phyloP scores from a whole-genome alignment of 179 eudicot species.

The Silene vulgaris region DNA sequence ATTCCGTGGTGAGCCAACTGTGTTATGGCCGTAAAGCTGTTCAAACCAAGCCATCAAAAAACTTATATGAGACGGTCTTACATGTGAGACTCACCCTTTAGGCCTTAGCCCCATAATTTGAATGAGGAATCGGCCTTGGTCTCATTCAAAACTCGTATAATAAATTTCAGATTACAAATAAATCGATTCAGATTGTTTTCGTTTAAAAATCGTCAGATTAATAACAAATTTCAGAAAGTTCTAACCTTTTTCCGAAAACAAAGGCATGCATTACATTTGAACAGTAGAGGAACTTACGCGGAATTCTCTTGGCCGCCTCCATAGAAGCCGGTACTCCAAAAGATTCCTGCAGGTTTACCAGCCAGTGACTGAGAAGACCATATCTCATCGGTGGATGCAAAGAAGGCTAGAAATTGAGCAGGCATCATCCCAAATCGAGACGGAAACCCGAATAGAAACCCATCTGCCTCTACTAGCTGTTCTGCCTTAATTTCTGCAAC shows the following conservation, averaged over 20 bases:
- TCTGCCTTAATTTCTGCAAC: slow-evolving; percentile 47
- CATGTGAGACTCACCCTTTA: too few species aligned
- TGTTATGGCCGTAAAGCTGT: slow-evolving; percentile 53
- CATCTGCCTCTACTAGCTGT: slow-evolving; percentile 57
- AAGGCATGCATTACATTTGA: too few species aligned
- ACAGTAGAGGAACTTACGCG: slow-evolving; percentile 37
- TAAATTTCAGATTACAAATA: too few species aligned
- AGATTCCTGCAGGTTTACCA: slow-evolving; percentile 65
- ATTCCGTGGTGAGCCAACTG: slow-evolving; percentile 73
- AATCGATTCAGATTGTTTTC: too few species aligned
- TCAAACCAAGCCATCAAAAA: not conserved
- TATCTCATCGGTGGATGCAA: slow-evolving; percentile 42
- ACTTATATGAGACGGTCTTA: too few species aligned
- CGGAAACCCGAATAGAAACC: slow-evolving; percentile 61
- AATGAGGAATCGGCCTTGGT: too few species aligned
- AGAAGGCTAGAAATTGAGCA: slow-evolving; percentile 54
- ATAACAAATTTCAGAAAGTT: too few species aligned
- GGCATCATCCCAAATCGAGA: slow-evolving; percentile 71
- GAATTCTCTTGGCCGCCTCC: slow-evolving; percentile 68
- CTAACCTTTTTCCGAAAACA: too few species aligned
- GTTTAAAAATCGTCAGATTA: too few species aligned
- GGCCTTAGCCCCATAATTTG: too few species aligned
- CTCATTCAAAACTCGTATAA: too few species aligned
- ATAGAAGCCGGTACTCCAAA: slow-evolving; percentile 70
- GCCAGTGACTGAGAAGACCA: slow-evolving; percentile 50